phyloP scores from a whole-genome alignment of 1,284 basidiomycete genomes.

The Puccinia polysora region DNA sequence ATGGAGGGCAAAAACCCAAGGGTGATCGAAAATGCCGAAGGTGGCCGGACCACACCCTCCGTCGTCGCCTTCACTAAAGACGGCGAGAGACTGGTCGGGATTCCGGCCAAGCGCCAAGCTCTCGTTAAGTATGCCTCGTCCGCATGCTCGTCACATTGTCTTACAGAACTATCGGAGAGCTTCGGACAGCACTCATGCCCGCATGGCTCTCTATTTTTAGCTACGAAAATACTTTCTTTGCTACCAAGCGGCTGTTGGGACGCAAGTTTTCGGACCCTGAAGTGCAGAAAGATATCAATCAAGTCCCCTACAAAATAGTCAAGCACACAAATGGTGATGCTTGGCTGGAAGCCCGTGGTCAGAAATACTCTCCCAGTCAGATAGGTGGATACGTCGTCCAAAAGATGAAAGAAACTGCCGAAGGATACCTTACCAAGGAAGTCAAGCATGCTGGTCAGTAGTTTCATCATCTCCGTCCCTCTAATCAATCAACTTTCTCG shows the following conservation, averaged over 20 bases:
- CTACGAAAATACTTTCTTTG: constrained; percentile 55
- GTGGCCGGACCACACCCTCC: constrained; percentile 94
- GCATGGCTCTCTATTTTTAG: constrained; percentile 5
- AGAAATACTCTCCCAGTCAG: constrained; percentile 61
- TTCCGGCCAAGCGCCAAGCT: constrained; percentile 94
- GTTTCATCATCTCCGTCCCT: background rate
- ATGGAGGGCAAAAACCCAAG: constrained; percentile 93
- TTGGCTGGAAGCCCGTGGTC: constrained; percentile 67
- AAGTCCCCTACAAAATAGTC: constrained; percentile 67
- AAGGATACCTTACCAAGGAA: constrained; percentile 83
- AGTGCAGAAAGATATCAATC: constrained; percentile 79
- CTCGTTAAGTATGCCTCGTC: constrained; percentile 74
- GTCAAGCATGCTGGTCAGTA: constrained; percentile 70
- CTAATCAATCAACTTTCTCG: background rate
- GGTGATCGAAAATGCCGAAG: constrained; percentile 96
- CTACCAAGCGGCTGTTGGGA: constrained; percentile 94
- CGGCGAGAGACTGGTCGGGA: constrained; percentile 80
- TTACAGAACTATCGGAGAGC: constrained; percentile 58
- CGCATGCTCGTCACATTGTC: background rate
- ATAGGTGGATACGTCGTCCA: constrained; percentile 75
- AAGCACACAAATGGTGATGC: constrained; percentile 63
- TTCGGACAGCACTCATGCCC: constrained; percentile 66
- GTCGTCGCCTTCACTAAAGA: constrained; percentile 95
- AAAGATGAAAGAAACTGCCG: constrained; percentile 94
- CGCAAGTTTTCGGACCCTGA: constrained; percentile 89